Percentiles rank a stretch among this genome's conserved stretches.
These are phyloP conservation scores for Xerocomus nothofagi DNA, from an alignment of 1,284 basidiomycete species.

Conservation along the genomic window DNA sequence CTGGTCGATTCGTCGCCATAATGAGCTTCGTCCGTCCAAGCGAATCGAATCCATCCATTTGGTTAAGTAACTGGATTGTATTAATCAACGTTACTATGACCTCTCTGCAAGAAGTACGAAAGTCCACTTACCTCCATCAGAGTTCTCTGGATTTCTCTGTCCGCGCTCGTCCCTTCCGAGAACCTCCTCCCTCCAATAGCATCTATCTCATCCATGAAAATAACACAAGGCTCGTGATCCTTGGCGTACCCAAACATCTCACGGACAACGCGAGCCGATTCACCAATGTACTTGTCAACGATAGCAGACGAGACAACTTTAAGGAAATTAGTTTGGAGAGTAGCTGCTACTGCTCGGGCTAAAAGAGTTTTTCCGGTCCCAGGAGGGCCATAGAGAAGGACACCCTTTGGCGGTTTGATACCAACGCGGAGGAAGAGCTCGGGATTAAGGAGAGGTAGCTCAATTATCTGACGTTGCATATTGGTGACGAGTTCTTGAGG, in stretches of 20 bases:
- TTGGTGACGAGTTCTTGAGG: not conserved
- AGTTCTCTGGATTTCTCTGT: conserved; percentile 98
- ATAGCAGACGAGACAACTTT: conserved; percentile 99
- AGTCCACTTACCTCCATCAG: conserved; percentile 83
- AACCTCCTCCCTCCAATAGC: conserved; percentile 95
- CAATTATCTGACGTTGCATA: conserved; percentile 73
- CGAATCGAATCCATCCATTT: conserved; percentile 99
- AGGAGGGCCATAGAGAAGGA: conserved; percentile 90
- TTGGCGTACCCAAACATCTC: conserved; percentile 99
- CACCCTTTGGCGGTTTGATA: conserved; percentile 94
- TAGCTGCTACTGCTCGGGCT: conserved; percentile 94
- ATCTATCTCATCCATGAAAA: conserved; percentile 99
- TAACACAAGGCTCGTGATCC: conserved; percentile 98
- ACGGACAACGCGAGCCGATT: conserved; percentile 90
- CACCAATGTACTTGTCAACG: conserved; percentile 99
- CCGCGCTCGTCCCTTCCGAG: conserved; percentile 97
- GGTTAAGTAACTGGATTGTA: conserved; percentile 81
- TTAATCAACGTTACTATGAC: not conserved
- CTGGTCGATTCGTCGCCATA: conserved; percentile 97
- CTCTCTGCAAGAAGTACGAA: not conserved
- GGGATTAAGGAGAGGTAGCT: conserved; percentile 92
- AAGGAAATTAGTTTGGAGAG: conserved; percentile 94
- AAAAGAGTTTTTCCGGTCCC: conserved; percentile 96
- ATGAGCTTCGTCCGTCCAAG: conserved; percentile 96
- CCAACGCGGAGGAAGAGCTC: conserved; percentile 95